Conservation (phyloP, 2,329 filamentous ascomycete species). For the Fusarium sp. region DNA sequence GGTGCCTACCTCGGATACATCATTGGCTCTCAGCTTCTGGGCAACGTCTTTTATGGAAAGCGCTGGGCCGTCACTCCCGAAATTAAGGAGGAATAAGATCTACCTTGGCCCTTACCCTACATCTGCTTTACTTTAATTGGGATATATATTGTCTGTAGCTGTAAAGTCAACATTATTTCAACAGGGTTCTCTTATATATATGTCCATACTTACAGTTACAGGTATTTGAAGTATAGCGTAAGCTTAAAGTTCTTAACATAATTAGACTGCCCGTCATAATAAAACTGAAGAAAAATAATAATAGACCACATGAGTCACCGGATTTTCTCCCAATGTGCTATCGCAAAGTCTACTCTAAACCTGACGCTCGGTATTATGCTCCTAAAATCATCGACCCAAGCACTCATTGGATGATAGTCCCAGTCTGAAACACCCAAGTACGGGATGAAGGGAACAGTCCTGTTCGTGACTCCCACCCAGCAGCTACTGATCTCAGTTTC, state of each 20-base stretch:
- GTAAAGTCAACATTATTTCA: no score
- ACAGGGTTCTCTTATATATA: background rate
- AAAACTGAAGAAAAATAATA: constrained; percentile 7
- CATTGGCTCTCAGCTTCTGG: constrained; percentile 74
- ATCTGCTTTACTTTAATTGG: background rate
- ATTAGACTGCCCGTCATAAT: background rate
- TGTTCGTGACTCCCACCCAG: background rate
- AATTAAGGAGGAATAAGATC: constrained; percentile 49
- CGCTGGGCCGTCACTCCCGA: constrained; percentile 50
- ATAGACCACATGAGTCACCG: background rate
- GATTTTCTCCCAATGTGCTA: background rate
- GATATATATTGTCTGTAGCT: background rate
- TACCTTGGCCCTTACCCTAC: no score
- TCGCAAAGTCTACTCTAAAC: no score
- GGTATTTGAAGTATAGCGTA: background rate
- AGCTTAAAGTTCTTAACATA: background rate
- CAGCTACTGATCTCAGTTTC: background rate
- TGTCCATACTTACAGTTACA: background rate
- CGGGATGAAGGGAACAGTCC: background rate
- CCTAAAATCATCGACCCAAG: background rate
- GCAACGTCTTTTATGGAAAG: constrained; percentile 62
- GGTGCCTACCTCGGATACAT: constrained; percentile 85
- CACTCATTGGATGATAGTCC: background rate
- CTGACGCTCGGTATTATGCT: background rate
- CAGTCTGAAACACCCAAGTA: background rate